Evolutionary conservation across 164 flowering plant genomes (phyloP).

Genomic region (Chloranthus sessilifolius): DNA sequence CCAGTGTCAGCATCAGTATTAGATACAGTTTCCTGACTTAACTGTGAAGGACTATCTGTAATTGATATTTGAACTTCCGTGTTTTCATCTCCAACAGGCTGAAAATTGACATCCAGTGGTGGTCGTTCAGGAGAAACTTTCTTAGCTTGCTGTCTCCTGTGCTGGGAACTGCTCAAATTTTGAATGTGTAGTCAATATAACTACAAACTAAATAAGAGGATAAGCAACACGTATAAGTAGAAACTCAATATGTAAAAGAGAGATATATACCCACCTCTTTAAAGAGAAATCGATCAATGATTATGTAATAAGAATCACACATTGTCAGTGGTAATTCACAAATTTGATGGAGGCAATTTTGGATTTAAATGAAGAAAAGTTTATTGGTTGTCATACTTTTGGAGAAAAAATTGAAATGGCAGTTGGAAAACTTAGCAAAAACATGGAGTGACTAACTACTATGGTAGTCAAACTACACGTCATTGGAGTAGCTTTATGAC

Average conservation of each 20-base stretch:
- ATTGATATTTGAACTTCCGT: constrained; percentile 23
- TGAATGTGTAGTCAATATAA: constrained; percentile 3
- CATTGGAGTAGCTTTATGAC: no score
- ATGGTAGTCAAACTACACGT: no score
- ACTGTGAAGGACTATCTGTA: constrained; percentile 7
- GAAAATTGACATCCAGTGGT: constrained; percentile 26
- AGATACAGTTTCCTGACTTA: constrained; percentile 17
- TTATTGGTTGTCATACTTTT: no score
- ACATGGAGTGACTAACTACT: no score
- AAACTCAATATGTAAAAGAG: not conserved
- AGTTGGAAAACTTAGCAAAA: no score
- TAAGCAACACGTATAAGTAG: not conserved
- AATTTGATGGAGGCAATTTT: no score
- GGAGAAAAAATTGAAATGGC: no score
- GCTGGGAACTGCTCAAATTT: constrained; percentile 45
- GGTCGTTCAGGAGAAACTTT: constrained; percentile 30
- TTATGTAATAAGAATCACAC: no score
- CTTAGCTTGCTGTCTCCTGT: constrained; percentile 49
- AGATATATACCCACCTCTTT: not conserved
- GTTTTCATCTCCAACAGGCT: constrained; percentile 26
- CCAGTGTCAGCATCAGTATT: constrained; percentile 9
- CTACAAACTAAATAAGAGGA: not conserved
- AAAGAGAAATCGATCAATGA: not conserved
- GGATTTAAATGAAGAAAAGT: no score
- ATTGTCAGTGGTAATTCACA: no score